Conservation (phyloP, 2,329 filamentous ascomycete genomes). For the Penicillium sp. region DNA sequence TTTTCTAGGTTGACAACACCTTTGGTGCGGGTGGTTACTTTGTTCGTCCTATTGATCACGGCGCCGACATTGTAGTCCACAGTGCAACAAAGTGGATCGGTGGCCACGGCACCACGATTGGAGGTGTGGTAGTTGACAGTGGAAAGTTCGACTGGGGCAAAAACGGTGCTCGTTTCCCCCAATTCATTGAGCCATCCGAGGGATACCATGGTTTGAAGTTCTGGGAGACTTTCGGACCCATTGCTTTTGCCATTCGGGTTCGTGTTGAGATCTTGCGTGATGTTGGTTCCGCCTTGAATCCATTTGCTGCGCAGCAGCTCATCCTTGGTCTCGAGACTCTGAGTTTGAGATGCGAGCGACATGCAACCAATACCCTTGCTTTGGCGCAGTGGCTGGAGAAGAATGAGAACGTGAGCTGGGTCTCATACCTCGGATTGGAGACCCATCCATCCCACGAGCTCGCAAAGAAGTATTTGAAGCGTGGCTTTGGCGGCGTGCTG, state of each 20-base stretch:
- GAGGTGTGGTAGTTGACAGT: slow-evolving; percentile 79
- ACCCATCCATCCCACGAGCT: slow-evolving; percentile 76
- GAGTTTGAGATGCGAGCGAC: slow-evolving; percentile 79
- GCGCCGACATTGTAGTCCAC: slow-evolving; percentile 91
- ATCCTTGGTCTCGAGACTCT: slow-evolving; percentile 88
- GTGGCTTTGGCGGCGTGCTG: slow-evolving; percentile 85
- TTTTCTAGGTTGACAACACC: slow-evolving; percentile 79
- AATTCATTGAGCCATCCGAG: slow-evolving; percentile 81
- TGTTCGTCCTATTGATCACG: slow-evolving; percentile 81
- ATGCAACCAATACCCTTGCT: slow-evolving; percentile 78
- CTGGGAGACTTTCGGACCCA: slow-evolving; percentile 84
- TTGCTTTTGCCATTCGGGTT: slow-evolving; percentile 83
- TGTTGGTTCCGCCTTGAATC: slow-evolving; percentile 78
- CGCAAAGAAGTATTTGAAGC: slow-evolving; percentile 83
- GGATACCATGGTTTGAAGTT: slow-evolving; percentile 94
- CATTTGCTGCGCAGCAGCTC: slow-evolving; percentile 90
- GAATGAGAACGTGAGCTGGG: slow-evolving; percentile 85
- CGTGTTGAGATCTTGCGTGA: slow-evolving; percentile 91
- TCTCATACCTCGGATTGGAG: slow-evolving; percentile 86
- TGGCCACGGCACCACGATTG: slow-evolving; percentile 90
- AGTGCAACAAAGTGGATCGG: slow-evolving; percentile 97
- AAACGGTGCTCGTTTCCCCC: slow-evolving; percentile 80
- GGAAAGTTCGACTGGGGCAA: slow-evolving; percentile 95
- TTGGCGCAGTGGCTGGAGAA: slow-evolving; percentile 81
- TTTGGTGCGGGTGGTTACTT: slow-evolving; percentile 94